Conservation (phyloP, 1,284 basidiomycete species). For the Trichosporon sp. region DNA sequence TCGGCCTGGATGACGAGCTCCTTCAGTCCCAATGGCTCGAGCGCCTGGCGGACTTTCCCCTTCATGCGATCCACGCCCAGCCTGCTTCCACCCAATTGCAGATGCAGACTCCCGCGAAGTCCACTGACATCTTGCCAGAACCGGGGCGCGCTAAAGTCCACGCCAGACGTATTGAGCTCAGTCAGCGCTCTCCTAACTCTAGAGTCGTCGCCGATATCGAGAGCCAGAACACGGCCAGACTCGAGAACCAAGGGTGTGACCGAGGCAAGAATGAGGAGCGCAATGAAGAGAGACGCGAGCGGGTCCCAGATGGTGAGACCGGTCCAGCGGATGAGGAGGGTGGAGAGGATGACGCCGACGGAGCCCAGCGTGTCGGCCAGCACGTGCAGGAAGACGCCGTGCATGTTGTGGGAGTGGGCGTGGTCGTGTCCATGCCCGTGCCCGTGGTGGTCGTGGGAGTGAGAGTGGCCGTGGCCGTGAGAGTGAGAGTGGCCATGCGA, state of each 20-base stretch:
- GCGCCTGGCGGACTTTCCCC: slow-evolving; percentile 30
- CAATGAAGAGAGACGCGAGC: slow-evolving; percentile 96
- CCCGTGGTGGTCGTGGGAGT: too few relatives aligned
- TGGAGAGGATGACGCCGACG: slow-evolving; percentile 98
- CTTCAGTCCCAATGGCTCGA: slow-evolving; percentile 65
- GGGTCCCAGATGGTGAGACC: slow-evolving; percentile 99
- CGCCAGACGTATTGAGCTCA: slow-evolving; percentile 73
- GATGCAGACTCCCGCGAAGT: slow-evolving; percentile 83
- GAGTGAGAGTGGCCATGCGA: too few relatives aligned
- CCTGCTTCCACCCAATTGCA: slow-evolving; percentile 66
- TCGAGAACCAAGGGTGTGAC: slow-evolving; percentile 95
- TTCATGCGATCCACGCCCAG: neutral
- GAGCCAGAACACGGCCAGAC: slow-evolving; percentile 80
- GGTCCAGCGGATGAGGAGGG: slow-evolving; percentile 90
- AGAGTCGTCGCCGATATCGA: slow-evolving; percentile 73
- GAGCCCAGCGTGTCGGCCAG: slow-evolving; percentile 45
- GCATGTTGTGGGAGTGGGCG: slow-evolving; percentile 97
- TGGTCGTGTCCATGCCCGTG: slow-evolving; percentile 29
- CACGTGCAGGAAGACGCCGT: slow-evolving; percentile 83
- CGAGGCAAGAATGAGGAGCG: slow-evolving; percentile 88
- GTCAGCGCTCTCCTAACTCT: slow-evolving; percentile 72
- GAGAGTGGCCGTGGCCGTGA: too few relatives aligned
- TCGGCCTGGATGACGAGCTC: slow-evolving; percentile 85
- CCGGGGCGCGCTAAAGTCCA: slow-evolving; percentile 77
- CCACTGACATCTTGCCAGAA: slow-evolving; percentile 96